Evolutionary conservation across 2,329 filamentous ascomycete genomes (phyloP).

Genomic region (Coleophoma cylindrospora): DNA sequence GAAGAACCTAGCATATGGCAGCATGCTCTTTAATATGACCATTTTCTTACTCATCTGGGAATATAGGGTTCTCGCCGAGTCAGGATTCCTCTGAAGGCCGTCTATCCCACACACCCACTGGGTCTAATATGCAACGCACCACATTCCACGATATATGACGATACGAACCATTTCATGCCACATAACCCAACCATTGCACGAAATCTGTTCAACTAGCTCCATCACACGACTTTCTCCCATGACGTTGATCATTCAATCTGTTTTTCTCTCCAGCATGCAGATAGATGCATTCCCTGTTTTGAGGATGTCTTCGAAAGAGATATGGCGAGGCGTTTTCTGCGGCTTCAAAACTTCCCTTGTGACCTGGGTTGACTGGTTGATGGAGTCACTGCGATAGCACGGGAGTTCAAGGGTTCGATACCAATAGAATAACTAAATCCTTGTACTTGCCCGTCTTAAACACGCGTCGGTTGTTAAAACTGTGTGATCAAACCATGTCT

Average conservation of each 20-base stretch:
- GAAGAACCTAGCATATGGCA: no score
- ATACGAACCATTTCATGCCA: slow-evolving; percentile 1
- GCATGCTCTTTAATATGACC: slow-evolving; percentile 6
- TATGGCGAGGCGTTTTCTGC: slow-evolving; percentile 1
- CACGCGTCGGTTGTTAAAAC: no score
- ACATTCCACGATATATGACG: slow-evolving; percentile 3
- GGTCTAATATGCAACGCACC: background rate
- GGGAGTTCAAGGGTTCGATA: background rate
- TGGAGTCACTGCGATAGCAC: background rate
- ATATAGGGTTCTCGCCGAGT: slow-evolving; percentile 53
- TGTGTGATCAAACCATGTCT: no score
- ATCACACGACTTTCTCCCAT: background rate
- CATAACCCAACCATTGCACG: background rate
- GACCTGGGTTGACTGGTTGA: background rate
- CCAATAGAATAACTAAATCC: background rate
- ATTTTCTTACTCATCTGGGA: slow-evolving; percentile 19
- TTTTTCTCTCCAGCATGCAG: background rate
- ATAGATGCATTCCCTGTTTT: background rate
- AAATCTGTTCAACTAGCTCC: no score
- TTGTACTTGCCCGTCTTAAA: no score
- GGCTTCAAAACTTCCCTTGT: background rate
- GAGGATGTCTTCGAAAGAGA: background rate
- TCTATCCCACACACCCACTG: background rate
- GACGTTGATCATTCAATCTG: background rate
- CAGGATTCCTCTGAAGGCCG: slow-evolving; percentile 49